Percentiles rank a stretch among this genome's conserved stretches.
Conservation (phyloP, 1,284 basidiomycete species). For the Apiotrichum brassicae region DNA sequence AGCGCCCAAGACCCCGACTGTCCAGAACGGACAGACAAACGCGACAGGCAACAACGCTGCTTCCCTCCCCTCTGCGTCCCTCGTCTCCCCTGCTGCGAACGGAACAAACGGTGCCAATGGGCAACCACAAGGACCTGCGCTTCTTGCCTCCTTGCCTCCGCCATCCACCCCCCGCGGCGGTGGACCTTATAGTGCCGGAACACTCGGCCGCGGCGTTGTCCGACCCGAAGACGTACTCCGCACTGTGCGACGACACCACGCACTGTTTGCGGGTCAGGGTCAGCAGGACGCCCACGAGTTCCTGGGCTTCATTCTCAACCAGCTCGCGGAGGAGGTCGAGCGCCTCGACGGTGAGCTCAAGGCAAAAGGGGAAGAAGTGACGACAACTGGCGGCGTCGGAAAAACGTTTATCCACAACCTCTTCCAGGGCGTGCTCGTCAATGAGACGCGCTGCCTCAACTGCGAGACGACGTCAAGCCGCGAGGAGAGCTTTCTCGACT, state of each 20-base stretch:
- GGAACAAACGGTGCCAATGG: background rate
- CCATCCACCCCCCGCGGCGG: constrained; percentile 41
- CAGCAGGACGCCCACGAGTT: constrained; percentile 98
- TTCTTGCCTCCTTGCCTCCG: constrained; percentile 41
- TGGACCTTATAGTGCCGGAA: constrained; percentile 43
- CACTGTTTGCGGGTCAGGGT: constrained; percentile 74
- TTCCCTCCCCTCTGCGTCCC: constrained; percentile 26
- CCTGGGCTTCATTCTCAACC: constrained; percentile 87
- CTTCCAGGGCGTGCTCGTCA: constrained; percentile 88
- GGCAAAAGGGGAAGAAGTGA: constrained; percentile 22
- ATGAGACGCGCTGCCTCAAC: constrained; percentile 92
- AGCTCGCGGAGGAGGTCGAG: constrained; percentile 86
- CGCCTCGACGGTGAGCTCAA: constrained; percentile 51
- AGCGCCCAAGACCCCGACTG: constrained; percentile 25
- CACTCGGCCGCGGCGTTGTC: constrained; percentile 68
- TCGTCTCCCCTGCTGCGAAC: constrained; percentile 5
- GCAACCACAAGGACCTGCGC: constrained; percentile 31
- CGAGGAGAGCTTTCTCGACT: constrained; percentile 91
- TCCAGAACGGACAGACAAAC: constrained; percentile 1
- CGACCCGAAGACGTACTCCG: constrained; percentile 82
- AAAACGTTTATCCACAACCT: constrained; percentile 83
- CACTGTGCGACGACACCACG: constrained; percentile 81
- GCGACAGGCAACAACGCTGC: constrained; percentile 22
- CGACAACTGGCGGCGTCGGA: constrained; percentile 33
- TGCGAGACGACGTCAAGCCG: constrained; percentile 98